Conservation (phyloP, 768 basidiomycete species). For the Hygrophorus pudorinus region DNA sequence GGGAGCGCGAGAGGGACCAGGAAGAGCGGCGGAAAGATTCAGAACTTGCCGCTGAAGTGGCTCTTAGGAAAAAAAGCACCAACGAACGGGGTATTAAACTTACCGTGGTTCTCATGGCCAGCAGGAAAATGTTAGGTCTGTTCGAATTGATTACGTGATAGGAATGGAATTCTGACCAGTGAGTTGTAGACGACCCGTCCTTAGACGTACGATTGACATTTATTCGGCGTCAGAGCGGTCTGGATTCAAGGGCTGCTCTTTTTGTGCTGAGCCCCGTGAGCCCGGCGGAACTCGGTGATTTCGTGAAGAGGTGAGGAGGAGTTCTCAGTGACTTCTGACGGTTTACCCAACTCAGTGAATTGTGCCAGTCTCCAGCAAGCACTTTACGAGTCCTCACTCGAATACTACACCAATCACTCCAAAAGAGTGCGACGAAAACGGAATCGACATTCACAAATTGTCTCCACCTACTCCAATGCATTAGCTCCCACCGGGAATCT, state of each 20-base stretch:
- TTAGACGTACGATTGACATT: conserved; percentile 79
- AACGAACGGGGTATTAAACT: conserved; percentile 88
- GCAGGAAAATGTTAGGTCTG: conserved; percentile 75
- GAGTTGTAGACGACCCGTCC: conserved; percentile 61
- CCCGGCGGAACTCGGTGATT: conserved; percentile 77
- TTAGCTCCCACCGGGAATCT: conserved; percentile 33
- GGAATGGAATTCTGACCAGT: background rate
- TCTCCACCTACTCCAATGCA: conserved; percentile 41
- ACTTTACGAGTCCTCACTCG: conserved; percentile 78
- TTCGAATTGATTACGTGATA: conserved; percentile 8
- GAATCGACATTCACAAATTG: conserved; percentile 61
- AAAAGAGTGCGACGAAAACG: conserved; percentile 89
- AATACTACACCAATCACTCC: conserved; percentile 89
- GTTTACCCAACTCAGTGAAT: background rate
- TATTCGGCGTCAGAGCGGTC: conserved; percentile 77
- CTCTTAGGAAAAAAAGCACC: conserved; percentile 65
- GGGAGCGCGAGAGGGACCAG: conserved; percentile 45
- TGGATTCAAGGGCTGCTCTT: conserved; percentile 86
- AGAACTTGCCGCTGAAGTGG: conserved; percentile 73
- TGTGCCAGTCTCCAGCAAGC: conserved; percentile 71
- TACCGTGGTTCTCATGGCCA: conserved; percentile 90
- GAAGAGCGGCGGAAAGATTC: conserved; percentile 68
- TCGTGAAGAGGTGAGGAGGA: conserved; percentile 60
- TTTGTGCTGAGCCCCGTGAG: conserved; percentile 94
- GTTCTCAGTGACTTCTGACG: background rate